These are phyloP conservation scores for Entomortierella parvispora DNA, from an alignment of 192 early-diverging fungal species.

Conservation along the genomic window DNA sequence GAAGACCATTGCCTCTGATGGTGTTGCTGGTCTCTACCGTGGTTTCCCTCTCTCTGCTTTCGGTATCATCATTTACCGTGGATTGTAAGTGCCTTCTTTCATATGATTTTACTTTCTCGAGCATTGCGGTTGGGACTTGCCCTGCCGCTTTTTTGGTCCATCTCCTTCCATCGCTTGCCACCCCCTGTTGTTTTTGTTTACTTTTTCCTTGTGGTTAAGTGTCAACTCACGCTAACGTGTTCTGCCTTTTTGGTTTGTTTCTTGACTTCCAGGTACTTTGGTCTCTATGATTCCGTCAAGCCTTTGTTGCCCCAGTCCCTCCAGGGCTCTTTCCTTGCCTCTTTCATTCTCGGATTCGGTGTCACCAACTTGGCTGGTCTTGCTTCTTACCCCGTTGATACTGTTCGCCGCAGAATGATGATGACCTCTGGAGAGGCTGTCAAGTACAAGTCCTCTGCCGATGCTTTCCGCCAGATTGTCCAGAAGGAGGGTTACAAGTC, in stretches of 20 bases:
- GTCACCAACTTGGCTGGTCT: constrained; percentile 90
- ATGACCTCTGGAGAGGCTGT: constrained; percentile 91
- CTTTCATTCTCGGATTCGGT: constrained; percentile 77
- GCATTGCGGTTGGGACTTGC: too few relatives aligned
- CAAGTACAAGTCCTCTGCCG: constrained; percentile 86
- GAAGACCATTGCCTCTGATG: constrained; percentile 86
- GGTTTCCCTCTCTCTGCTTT: constrained; percentile 63
- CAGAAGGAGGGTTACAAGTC: constrained; percentile 90
- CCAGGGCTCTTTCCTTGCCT: constrained; percentile 49
- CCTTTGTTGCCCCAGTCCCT: constrained; percentile 47
- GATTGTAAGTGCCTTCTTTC: too few relatives aligned
- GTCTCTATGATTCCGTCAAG: constrained; percentile 72
- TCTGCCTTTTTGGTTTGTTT: neutral
- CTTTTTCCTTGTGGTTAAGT: too few relatives aligned
- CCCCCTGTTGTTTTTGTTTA: too few relatives aligned
- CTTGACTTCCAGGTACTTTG: constrained; percentile 62
- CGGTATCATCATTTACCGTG: constrained; percentile 52
- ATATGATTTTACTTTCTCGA: too few relatives aligned
- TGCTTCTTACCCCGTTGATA: constrained; percentile 97
- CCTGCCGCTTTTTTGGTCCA: too few relatives aligned
- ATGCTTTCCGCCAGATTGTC: constrained; percentile 92
- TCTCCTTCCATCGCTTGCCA: too few relatives aligned
- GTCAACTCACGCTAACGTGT: neutral
- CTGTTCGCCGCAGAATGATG: constrained; percentile 97
- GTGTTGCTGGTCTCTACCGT: constrained; percentile 96